Conservation (phyloP, 208 protist species). For the Lotmaria passim region DNA sequence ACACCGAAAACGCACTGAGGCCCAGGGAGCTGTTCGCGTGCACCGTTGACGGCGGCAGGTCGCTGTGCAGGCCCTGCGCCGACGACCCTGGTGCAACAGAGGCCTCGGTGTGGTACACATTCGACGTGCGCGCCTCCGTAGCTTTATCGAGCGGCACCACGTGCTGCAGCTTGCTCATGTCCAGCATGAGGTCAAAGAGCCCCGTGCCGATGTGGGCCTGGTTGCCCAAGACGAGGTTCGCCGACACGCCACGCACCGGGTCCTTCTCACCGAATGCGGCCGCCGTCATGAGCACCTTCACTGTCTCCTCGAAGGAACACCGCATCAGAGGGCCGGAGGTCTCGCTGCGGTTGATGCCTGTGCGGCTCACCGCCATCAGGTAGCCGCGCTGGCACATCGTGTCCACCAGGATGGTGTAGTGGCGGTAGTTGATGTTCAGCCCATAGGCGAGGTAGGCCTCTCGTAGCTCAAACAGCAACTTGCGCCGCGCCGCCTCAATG, state of each 20-base stretch:
- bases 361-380: slow-evolving; percentile 97
- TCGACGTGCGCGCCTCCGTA: slow-evolving; percentile 71
- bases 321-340: slow-evolving; percentile 97
- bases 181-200: slow-evolving; percentile 96
- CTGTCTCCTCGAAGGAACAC: slow-evolving; percentile 99
- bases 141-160: slow-evolving; percentile 85
- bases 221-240: slow-evolving; percentile 99
- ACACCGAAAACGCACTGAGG: slow-evolving; percentile 32
- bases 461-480: slow-evolving; percentile 89
- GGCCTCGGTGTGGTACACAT: slow-evolving; percentile 80
- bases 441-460: slow-evolving; percentile 95
- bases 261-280: slow-evolving; percentile 97
- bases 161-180: slow-evolving; percentile 90
- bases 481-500: slow-evolving; percentile 85
- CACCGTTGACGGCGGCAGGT: slow-evolving; percentile 72
- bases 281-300: slow-evolving; percentile 98
- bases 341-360: slow-evolving; percentile 96
- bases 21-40: slow-evolving; percentile 67
- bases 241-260: slow-evolving; percentile 95
- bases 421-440: slow-evolving; percentile 99
- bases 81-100: slow-evolving; percentile 52
- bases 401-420: slow-evolving; percentile 98
- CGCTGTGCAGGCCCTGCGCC: slow-evolving; percentile 28
- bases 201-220: slow-evolving; percentile 97
- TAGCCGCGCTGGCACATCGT: slow-evolving; percentile 98